phyloP scores from a whole-genome alignment of 202 grass and related monocot species.

The Eragrostis tef region DNA sequence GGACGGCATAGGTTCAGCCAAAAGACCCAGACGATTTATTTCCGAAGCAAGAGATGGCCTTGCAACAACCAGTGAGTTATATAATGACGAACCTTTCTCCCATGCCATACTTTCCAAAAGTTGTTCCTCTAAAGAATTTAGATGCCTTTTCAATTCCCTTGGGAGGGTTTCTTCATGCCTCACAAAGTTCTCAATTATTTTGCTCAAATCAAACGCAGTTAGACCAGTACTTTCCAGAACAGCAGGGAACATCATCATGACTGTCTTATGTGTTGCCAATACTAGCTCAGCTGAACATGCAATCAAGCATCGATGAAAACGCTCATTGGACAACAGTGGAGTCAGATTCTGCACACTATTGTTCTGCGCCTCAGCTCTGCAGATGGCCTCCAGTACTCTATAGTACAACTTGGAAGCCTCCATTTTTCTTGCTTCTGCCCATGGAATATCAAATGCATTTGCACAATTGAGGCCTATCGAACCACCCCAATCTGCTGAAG shows the following conservation, averaged over 20 bases:
- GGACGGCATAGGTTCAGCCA: constrained; percentile 91
- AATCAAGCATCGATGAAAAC: constrained; percentile 95
- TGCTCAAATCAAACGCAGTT: constrained; percentile 97
- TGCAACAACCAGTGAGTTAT: constrained; percentile 85
- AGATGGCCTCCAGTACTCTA: constrained; percentile 77
- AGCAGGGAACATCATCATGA: constrained; percentile 95
- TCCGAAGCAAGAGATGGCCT: constrained; percentile 64
- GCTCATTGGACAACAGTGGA: constrained; percentile 80
- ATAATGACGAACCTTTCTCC: constrained; percentile 88
- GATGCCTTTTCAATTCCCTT: constrained; percentile 88
- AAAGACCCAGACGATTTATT: constrained; percentile 70
- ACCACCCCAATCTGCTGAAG: constrained; percentile 49
- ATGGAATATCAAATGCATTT: constrained; percentile 69
- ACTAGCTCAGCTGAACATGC: constrained; percentile 92
- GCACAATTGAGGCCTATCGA: constrained; percentile 61
- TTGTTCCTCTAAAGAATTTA: constrained; percentile 94
- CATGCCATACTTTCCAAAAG: constrained; percentile 89
- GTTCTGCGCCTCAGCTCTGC: constrained; percentile 68
- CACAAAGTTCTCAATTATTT: constrained; percentile 89
- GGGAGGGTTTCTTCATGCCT: constrained; percentile 93
- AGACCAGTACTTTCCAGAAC: constrained; percentile 85
- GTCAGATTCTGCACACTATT: constrained; percentile 70
- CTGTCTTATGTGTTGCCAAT: constrained; percentile 87
- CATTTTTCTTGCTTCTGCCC: constrained; percentile 91
- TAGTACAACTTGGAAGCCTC: constrained; percentile 94